phyloP scores from a whole-genome alignment of 2,329 filamentous ascomycete species.

The Fusarium irregulare region DNA sequence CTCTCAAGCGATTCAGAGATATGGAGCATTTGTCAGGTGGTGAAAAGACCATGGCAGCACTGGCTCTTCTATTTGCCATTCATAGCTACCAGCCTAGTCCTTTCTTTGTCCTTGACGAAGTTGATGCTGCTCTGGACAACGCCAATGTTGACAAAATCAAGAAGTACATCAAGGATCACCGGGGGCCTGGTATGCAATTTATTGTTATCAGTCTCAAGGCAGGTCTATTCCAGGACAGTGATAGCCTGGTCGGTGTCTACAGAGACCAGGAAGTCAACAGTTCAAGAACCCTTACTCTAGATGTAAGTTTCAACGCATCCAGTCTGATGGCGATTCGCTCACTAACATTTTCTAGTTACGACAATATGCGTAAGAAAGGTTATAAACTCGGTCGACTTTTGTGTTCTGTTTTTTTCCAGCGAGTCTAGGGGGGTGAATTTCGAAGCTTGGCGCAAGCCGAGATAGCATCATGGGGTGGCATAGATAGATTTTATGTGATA shows the following conservation, averaged over 20 bases:
- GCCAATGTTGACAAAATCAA: conserved; percentile 97
- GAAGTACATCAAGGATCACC: conserved; percentile 94
- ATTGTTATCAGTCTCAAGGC: conserved; percentile 98
- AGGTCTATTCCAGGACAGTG: conserved; percentile 94
- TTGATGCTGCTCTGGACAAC: conserved; percentile 97
- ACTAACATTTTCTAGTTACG: conserved; percentile 46
- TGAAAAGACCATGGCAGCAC: conserved; percentile 98
- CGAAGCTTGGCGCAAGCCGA: conserved; percentile 9
- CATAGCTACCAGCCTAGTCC: conserved; percentile 95
- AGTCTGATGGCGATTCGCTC: background rate
- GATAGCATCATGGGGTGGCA: conserved; percentile 2
- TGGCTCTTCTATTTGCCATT: conserved; percentile 96
- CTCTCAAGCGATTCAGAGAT: conserved; percentile 96
- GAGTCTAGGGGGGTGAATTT: conserved; percentile 13
- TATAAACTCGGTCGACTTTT: background rate
- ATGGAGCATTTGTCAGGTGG: conserved; percentile 98
- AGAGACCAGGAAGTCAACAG: conserved; percentile 94
- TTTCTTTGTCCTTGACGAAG: conserved; percentile 98
- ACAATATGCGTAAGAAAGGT: conserved; percentile 49
- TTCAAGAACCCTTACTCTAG: conserved; percentile 88
- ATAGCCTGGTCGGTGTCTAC: conserved; percentile 95
- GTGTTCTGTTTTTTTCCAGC: conserved; percentile 8
- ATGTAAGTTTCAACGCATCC: conserved; percentile 73
- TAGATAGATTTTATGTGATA: conserved; percentile 6
- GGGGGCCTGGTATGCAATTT: conserved; percentile 97